phyloP scores from a whole-genome alignment of 73 alveolate species.

The Durusdinium trenchii region DNA sequence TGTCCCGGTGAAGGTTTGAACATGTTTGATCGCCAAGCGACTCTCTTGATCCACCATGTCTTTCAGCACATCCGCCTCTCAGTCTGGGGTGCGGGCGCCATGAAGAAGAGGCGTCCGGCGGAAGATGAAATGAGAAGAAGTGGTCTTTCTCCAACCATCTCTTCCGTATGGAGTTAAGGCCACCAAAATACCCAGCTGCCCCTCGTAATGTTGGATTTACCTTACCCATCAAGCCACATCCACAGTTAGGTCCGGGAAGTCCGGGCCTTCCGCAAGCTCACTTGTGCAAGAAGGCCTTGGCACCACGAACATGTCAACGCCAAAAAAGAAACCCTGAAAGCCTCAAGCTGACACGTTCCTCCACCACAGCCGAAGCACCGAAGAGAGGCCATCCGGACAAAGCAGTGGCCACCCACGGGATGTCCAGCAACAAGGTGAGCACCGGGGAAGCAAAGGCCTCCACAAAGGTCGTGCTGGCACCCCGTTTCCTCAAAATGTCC shows the following conservation, averaged over 20 bases:
- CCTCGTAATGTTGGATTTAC: background rate
- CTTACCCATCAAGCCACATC: background rate
- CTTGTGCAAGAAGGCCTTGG: constrained; percentile 67
- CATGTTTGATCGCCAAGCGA: too few species aligned
- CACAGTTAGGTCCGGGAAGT: background rate
- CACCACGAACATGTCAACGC: background rate
- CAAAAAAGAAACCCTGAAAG: too few species aligned
- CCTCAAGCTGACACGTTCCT: background rate
- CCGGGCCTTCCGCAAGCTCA: constrained; percentile 73
- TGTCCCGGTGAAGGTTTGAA: too few species aligned
- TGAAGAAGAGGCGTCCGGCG: too few species aligned
- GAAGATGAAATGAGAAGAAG: too few species aligned
- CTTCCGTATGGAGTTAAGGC: too few species aligned
- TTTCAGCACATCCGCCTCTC: constrained; percentile 39
- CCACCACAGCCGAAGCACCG: background rate
- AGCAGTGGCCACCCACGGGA: constrained; percentile 90
- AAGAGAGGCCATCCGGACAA: constrained; percentile 81
- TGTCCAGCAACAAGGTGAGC: constrained; percentile 86
- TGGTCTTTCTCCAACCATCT: too few species aligned
- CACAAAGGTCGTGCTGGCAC: too few species aligned
- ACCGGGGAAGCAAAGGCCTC: constrained; percentile 88
- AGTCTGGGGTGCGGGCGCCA: background rate
- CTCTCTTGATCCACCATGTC: constrained; percentile 48
- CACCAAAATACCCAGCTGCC: too few species aligned
- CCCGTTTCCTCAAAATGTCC: too few species aligned